Evolutionary conservation across 1,284 basidiomycete genomes (phyloP), one percentile per base, ranked within the genome.

Genomic region (Fomitiporia mediterranea): DNA sequence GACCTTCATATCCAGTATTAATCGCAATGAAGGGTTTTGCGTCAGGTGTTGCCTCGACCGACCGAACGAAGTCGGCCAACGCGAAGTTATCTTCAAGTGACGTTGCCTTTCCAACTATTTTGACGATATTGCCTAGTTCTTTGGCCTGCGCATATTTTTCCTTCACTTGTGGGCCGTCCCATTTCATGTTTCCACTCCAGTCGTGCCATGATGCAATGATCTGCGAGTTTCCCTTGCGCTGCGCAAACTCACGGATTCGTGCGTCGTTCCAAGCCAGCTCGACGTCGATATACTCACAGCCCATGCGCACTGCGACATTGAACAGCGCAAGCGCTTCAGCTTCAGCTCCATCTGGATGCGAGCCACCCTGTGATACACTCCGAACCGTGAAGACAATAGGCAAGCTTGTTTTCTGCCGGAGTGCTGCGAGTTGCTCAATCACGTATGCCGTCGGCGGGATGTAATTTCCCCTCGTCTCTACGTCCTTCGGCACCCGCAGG

Each of bases 161-260:
- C 63, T 82, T 80, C 42, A 90, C 84, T 25, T 78, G 70, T 2
- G 79, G 69, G 9, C 86, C 78, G 61, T 84, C 79, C 96, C 96
- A 99, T 61, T 82, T 82, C 74, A 97, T 79, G 19, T 78, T 74
- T 2, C 96, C 95, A 38, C 82, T 85, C 86, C 89, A 94, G 67
- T 99, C 94, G 68, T 98, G 95, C 84, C 86, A 96, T 8, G 94
- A 97, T 0, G 93, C 91, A 58, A 99, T 86, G 65, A 98, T 83
- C 64, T 88, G 79, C 0, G 90, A 87, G 40, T 76, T 68, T 0
- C 91, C 86, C 69, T 94, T 94, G 53, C 72, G 74, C 1, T 75
- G 67, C 27, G 77, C 70, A 50, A 98, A 74, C 1, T 80, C 76
- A 19, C 78, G 76, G 53, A 94, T 82, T 44, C 76, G 67, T 51